Base-by-base conservation (phyloP, 73 alveolate species). In the Durusdinium trenchii region DNA sequence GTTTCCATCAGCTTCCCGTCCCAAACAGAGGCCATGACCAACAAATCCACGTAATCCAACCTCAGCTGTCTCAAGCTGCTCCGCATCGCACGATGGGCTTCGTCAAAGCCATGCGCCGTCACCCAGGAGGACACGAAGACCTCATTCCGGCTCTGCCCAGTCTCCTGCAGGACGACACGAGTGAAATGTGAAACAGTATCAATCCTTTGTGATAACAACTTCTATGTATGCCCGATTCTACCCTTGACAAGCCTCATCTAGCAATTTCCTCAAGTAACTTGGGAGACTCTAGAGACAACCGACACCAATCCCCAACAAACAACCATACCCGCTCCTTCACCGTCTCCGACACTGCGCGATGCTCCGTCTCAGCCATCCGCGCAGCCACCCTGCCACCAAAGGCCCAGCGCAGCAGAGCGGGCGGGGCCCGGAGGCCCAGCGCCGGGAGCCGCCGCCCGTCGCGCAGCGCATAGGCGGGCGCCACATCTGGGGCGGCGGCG, bases 1-100 rank as follows among this genome's bases (percentile, higher is more conserved):
- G 98, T 93, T 43, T 93, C 98, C 18, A 93, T 36, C 45, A 93
- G 23, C 50, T 73, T 93, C 16, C 81, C 91, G 30, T 61, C 91
- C 73, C 86, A 43, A 2, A 87, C 87, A 6, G 87, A 67, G 38
- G 79, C 79, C 98, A 93, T 54, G 48, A 93, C 14, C 79, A 67
- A 42, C 40, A 93, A 62, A 47, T 93, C 98, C 52, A 93, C 92
- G 35, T 73, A 93, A 35, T 90, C 96, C 86, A 90, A 32, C 18
- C 96, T 50, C 73, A 90, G 76, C 60, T 64, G 86, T 45, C 83
- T 73, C 16, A 90, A 45, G n/a, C 75, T 67, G 32, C 67, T 86
- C 32, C 96, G 96, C 7, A 90, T 90, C 54, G 75, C 87, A 28
- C 96, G 46, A 40, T 90, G 96, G 30, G 96, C 96, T 35, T 67